These are phyloP conservation scores for Kentomonas sorsogonicus DNA, from an alignment of 208 protist genomes.

Conservation along the genomic window DNA sequence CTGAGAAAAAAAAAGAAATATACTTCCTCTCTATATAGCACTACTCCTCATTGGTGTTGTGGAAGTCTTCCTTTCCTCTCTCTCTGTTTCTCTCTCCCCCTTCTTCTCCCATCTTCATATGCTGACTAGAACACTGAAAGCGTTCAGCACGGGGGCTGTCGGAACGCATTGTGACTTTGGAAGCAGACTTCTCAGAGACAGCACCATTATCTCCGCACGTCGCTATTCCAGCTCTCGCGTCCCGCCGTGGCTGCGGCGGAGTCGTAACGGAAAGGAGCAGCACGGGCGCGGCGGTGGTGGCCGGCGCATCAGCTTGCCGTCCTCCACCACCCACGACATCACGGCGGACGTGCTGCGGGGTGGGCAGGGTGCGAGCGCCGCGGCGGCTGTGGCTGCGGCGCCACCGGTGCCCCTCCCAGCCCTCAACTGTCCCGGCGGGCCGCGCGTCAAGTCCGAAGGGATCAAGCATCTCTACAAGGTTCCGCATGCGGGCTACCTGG, in stretches of 20 bases:
- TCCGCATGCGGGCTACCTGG: slow-evolving; percentile 72
- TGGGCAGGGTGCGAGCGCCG: slow-evolving; percentile 2
- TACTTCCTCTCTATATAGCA: no score
- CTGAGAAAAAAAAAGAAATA: no score
- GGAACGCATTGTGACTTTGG: no score
- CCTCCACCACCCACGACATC: slow-evolving; percentile 19
- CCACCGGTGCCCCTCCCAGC: slow-evolving; percentile 35
- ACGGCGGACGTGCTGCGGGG: slow-evolving; percentile 5
- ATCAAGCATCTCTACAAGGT: slow-evolving; percentile 87
- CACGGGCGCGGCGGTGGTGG: slow-evolving; percentile 1
- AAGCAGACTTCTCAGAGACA: no score
- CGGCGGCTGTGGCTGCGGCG: background rate
- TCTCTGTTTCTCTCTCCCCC: no score
- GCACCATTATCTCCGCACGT: slow-evolving; percentile 3
- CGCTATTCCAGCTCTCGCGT: background rate
- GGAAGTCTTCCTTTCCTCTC: no score
- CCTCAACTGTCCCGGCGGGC: slow-evolving; percentile 78
- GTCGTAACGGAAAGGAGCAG: background rate
- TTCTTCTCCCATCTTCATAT: no score
- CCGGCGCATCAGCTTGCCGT: slow-evolving; percentile 6
- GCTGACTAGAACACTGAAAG: no score
- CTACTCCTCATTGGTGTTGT: no score
- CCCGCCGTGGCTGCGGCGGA: slow-evolving; percentile 11
- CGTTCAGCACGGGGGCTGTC: no score
- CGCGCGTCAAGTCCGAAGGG: slow-evolving; percentile 66